phyloP scores from a whole-genome alignment of 768 basidiomycete genomes.

The Suillus discolor region DNA sequence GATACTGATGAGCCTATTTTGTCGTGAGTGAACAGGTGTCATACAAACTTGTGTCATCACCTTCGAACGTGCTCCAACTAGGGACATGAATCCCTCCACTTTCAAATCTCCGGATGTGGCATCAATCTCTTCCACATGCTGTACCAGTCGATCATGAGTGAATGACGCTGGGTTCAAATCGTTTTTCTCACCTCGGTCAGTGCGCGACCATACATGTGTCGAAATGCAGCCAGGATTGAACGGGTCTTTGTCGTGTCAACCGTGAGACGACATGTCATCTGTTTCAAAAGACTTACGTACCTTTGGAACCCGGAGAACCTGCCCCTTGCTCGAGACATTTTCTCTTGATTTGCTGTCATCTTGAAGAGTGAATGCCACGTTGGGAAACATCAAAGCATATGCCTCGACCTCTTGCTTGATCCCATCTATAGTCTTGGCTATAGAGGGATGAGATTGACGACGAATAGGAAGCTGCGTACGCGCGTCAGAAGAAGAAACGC shows the following conservation, averaged over 20 bases:
- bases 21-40: constrained; percentile 18
- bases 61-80: constrained; percentile 74
- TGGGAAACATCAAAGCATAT: constrained; percentile 72
- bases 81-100: constrained; percentile 83
- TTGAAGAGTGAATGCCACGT: constrained; percentile 70
- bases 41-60: constrained; percentile 39
- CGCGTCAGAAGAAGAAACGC: constrained; percentile 10
- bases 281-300: constrained; percentile 38
- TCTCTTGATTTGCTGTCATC: constrained; percentile 46
- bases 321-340: constrained; percentile 36
- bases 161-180: constrained; percentile 2
- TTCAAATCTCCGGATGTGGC: constrained; percentile 49
- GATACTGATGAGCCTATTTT: constrained; percentile 76
- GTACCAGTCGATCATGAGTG: constrained; percentile 9
- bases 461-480: constrained; percentile 73
- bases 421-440: constrained; percentile 61
- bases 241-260: constrained; percentile 47
- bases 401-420: constrained; percentile 74
- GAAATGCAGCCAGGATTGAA: constrained; percentile 68
- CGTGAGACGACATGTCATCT: neutral
- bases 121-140: constrained; percentile 74
- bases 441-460: constrained; percentile 65
- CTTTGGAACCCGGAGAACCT: constrained; percentile 64
- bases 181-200: constrained; percentile 59
- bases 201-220: constrained; percentile 72